phyloP scores from a whole-genome alignment of 495 filamentous ascomycete species.

The Trichoderma erinaceum region DNA sequence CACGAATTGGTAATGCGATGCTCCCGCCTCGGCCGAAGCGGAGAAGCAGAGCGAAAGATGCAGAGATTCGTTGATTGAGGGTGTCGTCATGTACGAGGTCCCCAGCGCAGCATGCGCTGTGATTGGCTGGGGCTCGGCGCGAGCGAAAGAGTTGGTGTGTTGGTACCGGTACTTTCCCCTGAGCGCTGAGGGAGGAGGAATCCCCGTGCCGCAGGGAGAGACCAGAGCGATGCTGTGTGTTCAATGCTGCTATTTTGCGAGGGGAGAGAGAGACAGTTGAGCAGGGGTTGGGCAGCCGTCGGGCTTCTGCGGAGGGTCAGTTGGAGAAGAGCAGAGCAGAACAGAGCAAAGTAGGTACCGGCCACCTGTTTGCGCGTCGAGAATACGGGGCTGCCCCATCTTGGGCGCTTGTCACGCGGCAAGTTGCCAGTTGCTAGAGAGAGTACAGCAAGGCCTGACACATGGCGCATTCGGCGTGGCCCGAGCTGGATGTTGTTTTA shows the following conservation, averaged over 20 bases:
- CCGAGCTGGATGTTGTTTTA: not conserved
- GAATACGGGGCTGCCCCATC: not conserved
- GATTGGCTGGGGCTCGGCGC: not conserved
- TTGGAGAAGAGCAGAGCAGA: not conserved
- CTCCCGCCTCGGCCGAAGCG: too few species aligned
- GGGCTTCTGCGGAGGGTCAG: not conserved
- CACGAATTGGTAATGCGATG: too few species aligned
- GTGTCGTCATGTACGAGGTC: too few species aligned
- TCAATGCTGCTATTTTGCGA: not conserved
- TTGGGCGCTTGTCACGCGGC: conserved; percentile 4
- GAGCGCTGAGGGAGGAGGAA: not conserved
- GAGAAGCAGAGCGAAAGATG: too few species aligned
- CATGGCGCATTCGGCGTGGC: not conserved
- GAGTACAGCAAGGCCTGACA: not conserved
- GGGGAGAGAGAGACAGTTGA: too few species aligned
- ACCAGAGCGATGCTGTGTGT: not conserved
- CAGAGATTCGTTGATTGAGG: too few species aligned
- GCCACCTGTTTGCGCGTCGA: not conserved
- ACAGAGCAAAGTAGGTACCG: not conserved
- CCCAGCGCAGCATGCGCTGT: not conserved
- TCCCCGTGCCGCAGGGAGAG: not conserved
- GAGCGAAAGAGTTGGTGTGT: not conserved
- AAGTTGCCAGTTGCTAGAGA: not conserved
- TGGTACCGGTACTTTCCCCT: not conserved
- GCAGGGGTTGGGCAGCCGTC: conserved; percentile 10